Base-by-base conservation (phyloP, 768 basidiomycete genomes). In the Rhodosporidiobolus odoratus region DNA sequence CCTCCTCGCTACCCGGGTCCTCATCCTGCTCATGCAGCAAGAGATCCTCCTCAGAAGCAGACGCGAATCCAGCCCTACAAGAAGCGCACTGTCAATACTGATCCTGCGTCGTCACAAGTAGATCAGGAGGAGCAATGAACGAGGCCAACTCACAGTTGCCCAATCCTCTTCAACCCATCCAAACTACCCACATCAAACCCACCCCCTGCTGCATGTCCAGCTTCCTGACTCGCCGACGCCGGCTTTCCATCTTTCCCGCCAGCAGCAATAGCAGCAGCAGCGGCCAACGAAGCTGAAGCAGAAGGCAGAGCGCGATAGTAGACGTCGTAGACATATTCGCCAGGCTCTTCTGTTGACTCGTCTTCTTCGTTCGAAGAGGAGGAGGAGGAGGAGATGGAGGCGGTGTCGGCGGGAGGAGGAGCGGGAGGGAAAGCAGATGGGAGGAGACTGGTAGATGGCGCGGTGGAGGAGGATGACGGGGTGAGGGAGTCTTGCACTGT, bases 311-410 rank as follows among this genome's bases (percentile, higher is more conserved):
- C 73, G 43, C 74, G 69, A 57, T 75, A 75, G 61, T 77, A 77
- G 23, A 77, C 75, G 61, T 77, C 76, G 73, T 77, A 77, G 30
- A 77, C 76, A 40, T 61, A 75, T 1, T 75, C 71, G 5, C n/a
- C n/a, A n/a, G n/a, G n/a, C 58, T n/a, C 30, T 32, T 64, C 69
- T 10, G 13, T 12, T 23, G 17, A 34, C 21, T 62, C 74, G 25
- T 62, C 62, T 13, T 57, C 66, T 13, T 7, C 34, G 23, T 45
- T 43, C 23, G 59, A 58, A 10, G 47, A 19, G 45, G 59, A 63
- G 16, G 47, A 21, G 7, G 23, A 21, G n/a, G 30, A 8, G 57
- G 8, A 21, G 47, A 30, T 5, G 5, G 50, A 8, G 43, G 10
- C 17, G 43, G 25, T 23, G 50, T 19, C 0, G 38, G 40, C 0